Evolutionary conservation across 768 basidiomycete genomes (phyloP), one percentile per base, ranked within the genome.

Genomic region (Cystobasidium ongulense): DNA sequence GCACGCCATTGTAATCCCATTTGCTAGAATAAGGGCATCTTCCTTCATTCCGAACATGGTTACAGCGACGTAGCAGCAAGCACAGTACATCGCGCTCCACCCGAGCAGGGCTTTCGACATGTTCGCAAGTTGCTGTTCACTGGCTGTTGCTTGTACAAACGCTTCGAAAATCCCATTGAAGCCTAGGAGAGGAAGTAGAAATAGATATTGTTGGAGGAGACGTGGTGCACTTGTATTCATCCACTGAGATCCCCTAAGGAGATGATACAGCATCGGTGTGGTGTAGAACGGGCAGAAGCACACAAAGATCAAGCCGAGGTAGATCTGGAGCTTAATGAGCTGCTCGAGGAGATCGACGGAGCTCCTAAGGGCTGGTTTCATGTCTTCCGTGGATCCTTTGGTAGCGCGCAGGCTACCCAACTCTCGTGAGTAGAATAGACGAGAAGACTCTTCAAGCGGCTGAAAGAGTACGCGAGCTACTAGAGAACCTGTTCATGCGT

Each of bases 111-210:
- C 91, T 53, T 86, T 86, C 52, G 76, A 78, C 80, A 95, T 92
- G 7, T 79, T 80, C 57, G 83, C 86, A 11, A 99, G 81, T 80
- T 93, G 88, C 0, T 81, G 77, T 0, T 88, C 84, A 0, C 84
- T 84, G 0, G 92, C 90, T 1, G 88, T 87, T 68, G 90, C 89
- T 1, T 90, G 87, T 76, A 95, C 84, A 81, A 96, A 94, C 0
- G 94, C 91, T 80, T 99, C 96, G 21, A 95, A 82, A 0, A 90
- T 86, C 1, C 96, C 96, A 79, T 99, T 99, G 76, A 92, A 82
- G 4, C 90, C 90, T 78, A 99, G 85, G 25, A 90, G 85, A 0
- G 96, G 96, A 76, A 98, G 88, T 77, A 94, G 95, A 83, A 86
- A 89, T 27, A 91, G 81, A 86, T 93, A 99, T 0, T 88, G 87